Base-by-base conservation (phyloP, 768 basidiomycete species). In the Hemileccinum impolitum region DNA sequence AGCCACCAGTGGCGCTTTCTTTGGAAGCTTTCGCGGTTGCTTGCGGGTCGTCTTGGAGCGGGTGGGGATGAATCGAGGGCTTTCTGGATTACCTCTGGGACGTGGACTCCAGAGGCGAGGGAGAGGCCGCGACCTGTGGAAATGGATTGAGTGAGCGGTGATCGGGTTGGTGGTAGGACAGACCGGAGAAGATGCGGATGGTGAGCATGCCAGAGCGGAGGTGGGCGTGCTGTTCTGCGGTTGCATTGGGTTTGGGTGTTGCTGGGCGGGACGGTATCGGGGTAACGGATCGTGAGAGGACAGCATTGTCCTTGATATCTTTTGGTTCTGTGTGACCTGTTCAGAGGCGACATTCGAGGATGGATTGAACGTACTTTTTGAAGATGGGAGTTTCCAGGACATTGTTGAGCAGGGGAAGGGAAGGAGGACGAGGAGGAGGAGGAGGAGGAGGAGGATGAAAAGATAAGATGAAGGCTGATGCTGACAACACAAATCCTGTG, bases 1-100 rank as follows among this genome's bases (percentile, higher is more conserved):
- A 99, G 78, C 90, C 89, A 94, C 87, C 87, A 86, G 70, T 85
- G 87, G 51, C 94, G 91, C 68, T 85, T 91, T 56, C 96, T 79
- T 66, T 95, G 94, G 66, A 94, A 73, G 62, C 90, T 94, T 60
- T 97, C 95, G 39, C 94, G 80, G 66, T 90, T 87, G 68, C 82
- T 85, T 6, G 80, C 78, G 7, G 81, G 79, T 39, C 73, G 75
- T 42, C 82, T 73, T 12, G 75, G 63, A 8, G 79, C 70, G 4
- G 80, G 77, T 6, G 77, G 79, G 6, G 77, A 71, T 15, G 79
- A 75, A 49, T 84, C 81, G 39, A 96, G 76, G 5, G 92, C 93
- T 48, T 80, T 81, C 61, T 90, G 85, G 58, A 97, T 90, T 17
- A 88, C 83, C 9, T 87, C 84, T 4, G 96, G 96, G 25, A 98